These are phyloP conservation scores for Vigna mungo DNA, from an alignment of 306 rosid genomes.

Conservation along the genomic window DNA sequence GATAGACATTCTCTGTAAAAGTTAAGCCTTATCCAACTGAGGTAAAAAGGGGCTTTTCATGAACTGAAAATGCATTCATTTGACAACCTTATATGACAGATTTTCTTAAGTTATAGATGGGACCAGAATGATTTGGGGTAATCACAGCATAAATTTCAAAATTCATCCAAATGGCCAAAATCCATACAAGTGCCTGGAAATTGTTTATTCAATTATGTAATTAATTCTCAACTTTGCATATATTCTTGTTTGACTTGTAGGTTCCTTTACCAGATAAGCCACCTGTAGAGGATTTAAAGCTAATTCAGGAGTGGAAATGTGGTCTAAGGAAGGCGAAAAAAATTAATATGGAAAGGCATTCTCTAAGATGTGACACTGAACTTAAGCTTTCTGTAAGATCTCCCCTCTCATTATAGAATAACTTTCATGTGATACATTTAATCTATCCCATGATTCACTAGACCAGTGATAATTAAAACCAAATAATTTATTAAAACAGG, in stretches of 20 bases:
- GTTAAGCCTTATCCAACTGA: neutral
- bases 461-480: conserved; percentile 32
- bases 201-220: conserved; percentile 10
- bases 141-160: neutral
- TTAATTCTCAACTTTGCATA: conserved; percentile 2
- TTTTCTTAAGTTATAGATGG: neutral
- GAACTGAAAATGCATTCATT: conserved; percentile 23
- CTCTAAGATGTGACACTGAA: conserved; percentile 83
- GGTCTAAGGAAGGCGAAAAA: conserved; percentile 75
- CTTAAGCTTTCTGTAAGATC: conserved; percentile 87
- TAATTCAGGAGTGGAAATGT: conserved; percentile 87
- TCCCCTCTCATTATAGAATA: conserved; percentile 29
- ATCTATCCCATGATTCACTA: conserved; percentile 26
- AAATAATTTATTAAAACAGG: conserved; percentile 58
- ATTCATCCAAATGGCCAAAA: conserved; percentile 6
- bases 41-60: conserved; percentile 11
- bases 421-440: conserved; percentile 12
- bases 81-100: neutral
- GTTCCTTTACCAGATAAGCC: conserved; percentile 85
- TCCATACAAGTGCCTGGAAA: neutral
- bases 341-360: conserved; percentile 84
- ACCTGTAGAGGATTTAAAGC: conserved; percentile 59
- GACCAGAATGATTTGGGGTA: conserved; percentile 6
- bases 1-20: neutral
- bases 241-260: conserved; percentile 53